A percentile compares a stretch with the other conserved stretches of the same genome.
Evolutionary conservation across 495 filamentous ascomycete species (phyloP).

Genomic region (Podospora pseudopauciseta): DNA sequence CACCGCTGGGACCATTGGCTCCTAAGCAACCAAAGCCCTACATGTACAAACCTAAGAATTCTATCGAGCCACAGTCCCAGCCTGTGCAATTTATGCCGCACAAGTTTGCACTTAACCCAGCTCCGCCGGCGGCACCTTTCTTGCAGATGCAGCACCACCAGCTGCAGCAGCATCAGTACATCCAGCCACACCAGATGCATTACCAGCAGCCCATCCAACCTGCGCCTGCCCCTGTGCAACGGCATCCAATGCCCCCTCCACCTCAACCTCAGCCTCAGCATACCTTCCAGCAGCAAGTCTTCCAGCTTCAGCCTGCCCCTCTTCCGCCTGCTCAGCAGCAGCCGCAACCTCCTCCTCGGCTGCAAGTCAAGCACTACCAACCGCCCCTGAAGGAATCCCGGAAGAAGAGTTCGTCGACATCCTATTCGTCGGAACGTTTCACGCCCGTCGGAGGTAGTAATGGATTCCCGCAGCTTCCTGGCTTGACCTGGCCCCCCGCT

Average conservation of each 20-base stretch:
- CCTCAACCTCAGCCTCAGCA: neutral
- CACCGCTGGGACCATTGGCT: neutral
- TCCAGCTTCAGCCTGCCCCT: constrained; percentile 8
- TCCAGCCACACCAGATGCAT: constrained; percentile 15
- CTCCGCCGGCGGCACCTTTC: constrained; percentile 17
- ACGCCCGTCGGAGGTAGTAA: constrained; percentile 40
- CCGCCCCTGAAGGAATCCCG: constrained; percentile 18
- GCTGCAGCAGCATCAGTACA: constrained; percentile 12
- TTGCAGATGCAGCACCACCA: constrained; percentile 15
- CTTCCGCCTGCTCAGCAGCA: constrained; percentile 13
- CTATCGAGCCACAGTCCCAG: constrained; percentile 29
- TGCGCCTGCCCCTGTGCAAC: constrained; percentile 11
- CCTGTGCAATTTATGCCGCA: constrained; percentile 37
- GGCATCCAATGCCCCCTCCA: constrained; percentile 9
- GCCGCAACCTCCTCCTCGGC: constrained; percentile 12
- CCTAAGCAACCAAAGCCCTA: constrained; percentile 47
- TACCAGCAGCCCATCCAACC: constrained; percentile 13
- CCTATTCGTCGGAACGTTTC: constrained; percentile 34
- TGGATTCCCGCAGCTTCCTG: constrained; percentile 39
- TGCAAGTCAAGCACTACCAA: constrained; percentile 23
- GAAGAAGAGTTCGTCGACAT: constrained; percentile 23
- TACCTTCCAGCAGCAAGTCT: constrained; percentile 16
- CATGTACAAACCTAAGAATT: constrained; percentile 51
- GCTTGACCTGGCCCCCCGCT: constrained; percentile 38
- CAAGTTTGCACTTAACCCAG: constrained; percentile 36